Evolutionary conservation across 108 stramenopile genomes (phyloP).

Genomic region (Nitzschia sp.): DNA sequence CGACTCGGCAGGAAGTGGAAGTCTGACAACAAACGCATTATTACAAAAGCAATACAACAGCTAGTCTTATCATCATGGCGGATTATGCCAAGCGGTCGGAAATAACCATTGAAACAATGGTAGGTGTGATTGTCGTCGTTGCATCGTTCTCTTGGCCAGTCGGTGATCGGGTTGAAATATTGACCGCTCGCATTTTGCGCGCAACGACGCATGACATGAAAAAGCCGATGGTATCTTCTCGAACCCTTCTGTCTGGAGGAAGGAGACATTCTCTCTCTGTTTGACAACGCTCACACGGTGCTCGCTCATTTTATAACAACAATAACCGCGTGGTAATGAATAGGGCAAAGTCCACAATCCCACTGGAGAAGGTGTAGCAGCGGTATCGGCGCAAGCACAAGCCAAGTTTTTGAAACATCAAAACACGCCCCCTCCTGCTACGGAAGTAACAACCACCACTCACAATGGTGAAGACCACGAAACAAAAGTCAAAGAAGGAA

Average conservation of each 20-base stretch:
- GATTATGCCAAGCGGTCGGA: slow-evolving; percentile 79
- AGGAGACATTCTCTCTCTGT: no score
- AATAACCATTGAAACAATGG: slow-evolving; percentile 82
- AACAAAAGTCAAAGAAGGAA: slow-evolving; percentile 75
- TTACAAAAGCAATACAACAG: no score
- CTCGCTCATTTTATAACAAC: not conserved
- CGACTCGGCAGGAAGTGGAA: no score
- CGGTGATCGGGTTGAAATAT: not conserved
- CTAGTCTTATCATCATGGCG: slow-evolving; percentile 74
- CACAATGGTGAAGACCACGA: slow-evolving; percentile 42
- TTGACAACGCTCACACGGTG: no score
- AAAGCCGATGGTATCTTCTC: not conserved
- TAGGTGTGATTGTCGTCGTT: slow-evolving; percentile 35
- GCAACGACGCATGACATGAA: not conserved
- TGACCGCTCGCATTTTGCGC: not conserved
- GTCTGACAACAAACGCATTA: no score
- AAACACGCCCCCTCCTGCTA: slow-evolving; percentile 4
- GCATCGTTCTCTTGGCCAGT: not conserved
- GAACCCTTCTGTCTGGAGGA: not conserved
- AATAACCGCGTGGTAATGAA: slow-evolving; percentile 5
- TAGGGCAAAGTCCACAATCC: slow-evolving; percentile 89
- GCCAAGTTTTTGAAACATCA: slow-evolving; percentile 48
- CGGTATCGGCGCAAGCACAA: slow-evolving; percentile 64
- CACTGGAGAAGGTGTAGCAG: slow-evolving; percentile 69
- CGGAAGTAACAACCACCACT: not conserved